Base-by-base conservation (phyloP, 1,139 yeast genomes). In the Kodamaea fungicola region DNA sequence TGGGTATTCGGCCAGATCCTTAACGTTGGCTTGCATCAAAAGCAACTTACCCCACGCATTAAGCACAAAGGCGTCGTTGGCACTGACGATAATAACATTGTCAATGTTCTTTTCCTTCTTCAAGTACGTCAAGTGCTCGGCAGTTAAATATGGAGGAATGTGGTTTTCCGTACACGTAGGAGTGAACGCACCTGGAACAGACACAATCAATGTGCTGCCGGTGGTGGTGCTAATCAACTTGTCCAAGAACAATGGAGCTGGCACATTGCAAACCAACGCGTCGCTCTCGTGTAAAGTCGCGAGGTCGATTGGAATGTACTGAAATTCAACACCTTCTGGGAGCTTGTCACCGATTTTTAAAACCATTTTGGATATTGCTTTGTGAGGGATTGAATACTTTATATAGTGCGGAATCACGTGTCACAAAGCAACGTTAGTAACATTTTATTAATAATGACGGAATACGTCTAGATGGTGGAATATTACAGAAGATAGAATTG, bases 181-280 rank as follows among this genome's bases (percentile, higher is more conserved):
- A 19, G 64, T 58, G 49, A 59, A 59, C 2, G 62, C 62, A 22
- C 64, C 64, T 8, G 64, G 64, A 12, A 58, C 64, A 12, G 61
- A 44, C 12, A 59, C 62, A 34, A 58, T 43, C 38, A 56, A 47
- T 9, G 27, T 24, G 35, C 50, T 54, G 26, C 44, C 46, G 6
- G 38, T 28, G 32, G 42, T 35, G 30, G 44, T 42, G 35, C 45
- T 52, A 22, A 55, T 26, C 40, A 54, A 41, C 24, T 42, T 44
- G 46, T 57, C 64, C 38, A 58, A 35, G 34, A 54, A 48, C 49
- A 59, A 50, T 6, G 52, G 49, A 23, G 49, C 40, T 3, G 64
- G 64, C 24, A 39, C 44, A 32, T 54, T 46, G 35, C 64, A 59
- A 6, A 54, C 52, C 44, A 58, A 51, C 7, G 61, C 52, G 22